Base-by-base conservation (phyloP, 2,329 filamentous ascomycete genomes). In the Chaetomiaceae sp. region DNA sequence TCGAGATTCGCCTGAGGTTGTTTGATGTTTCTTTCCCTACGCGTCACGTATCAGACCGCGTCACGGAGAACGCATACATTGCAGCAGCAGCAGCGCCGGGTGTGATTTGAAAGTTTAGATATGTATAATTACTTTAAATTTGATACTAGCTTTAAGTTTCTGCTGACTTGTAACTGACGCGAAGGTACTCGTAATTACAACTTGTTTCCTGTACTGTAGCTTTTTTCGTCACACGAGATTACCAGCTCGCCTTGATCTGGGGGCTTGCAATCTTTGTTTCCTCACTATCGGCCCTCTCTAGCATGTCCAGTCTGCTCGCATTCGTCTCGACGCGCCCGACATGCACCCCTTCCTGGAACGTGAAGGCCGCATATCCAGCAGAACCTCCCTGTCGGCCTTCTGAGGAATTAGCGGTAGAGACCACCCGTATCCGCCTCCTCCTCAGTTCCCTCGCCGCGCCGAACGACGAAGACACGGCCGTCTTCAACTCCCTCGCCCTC, bases 371-470 rank as follows among this genome's bases (percentile, higher is more conserved):
- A 29, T 43, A 29, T n/a, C n/a, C 13, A 16, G 21, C 7, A 23
- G 14, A 11, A 18, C 8, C 40, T 18, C 27, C 25, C 9, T 20
- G n/a, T 20, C 40, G 25, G 27, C 40, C 4, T 3, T 16, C 40
- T 10, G n/a, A 14, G 8, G 29, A 29, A 44, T n/a, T n/a, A n/a
- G n/a, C n/a, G n/a, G n/a, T 21, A 18, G 48, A 20, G 14, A 51
- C 16, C 9, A 51, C 38, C n/a, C 48, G 48, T 43, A 51, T 44
- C 40, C 32, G 9, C 30, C 48, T 37, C 48, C 40, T 44, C 40
- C 40, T 51, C 38, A 43, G 16, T 21, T 43, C 48, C 38, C 29
- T 44, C 5, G 40, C 48, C 13, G 36, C 30, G 6, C 40, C 30
- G 14, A 51, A 42, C 30, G 40, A 34, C 38, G 38, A 29, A 10